Base-by-base conservation (phyloP, 805 yeast genomes). In the Monosporozyma siamensis region DNA sequence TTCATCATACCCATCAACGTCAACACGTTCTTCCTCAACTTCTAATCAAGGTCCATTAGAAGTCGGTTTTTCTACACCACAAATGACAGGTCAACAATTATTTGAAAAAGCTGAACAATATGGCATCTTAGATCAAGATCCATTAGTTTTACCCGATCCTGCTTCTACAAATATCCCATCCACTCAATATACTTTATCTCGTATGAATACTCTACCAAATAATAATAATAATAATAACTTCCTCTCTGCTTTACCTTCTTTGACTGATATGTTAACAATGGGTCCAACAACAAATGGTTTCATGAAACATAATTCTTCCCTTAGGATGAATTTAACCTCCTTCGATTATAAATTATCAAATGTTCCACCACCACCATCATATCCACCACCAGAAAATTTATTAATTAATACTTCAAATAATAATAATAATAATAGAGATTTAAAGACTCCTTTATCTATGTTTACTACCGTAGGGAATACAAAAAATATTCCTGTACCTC, bases 51-150 rank as follows among this genome's bases (percentile, higher is more conserved):
- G 12, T n/a, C 21, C 18, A 6, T 23, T 26, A n/a, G 17, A 27
- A 52, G 87, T 82, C 18, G 83, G 79, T 2, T 85, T 82, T 55
- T 76, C 94, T 1, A 82, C 92, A 0, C 95, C 95, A 2, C 95
- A 85, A 58, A 53, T 77, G 34, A 55, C 67, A 5, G 77, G 80
- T 2, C 62, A 64, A 7, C 76, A 74, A 30, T 47, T 69, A n/a
- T 58, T 61, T 41, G 41, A 44, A 17, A 58, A 55, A 31, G 56
- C 56, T 4, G 40, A 52, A 11, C 55, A 53, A 20, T 44, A 56
- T 8, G 61, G 59, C 30, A 44, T 54, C 4, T 44, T 50, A 2
- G 55, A 58, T 26, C 35, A 48, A 11, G 62, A 58, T 11, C 38
- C 53, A 5, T 37, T 56, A 20, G 48, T 48, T 9, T 44, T 58